Evolutionary conservation across 495 filamentous ascomycete genomes (phyloP).

Genomic region (Penicillium paradoxum): DNA sequence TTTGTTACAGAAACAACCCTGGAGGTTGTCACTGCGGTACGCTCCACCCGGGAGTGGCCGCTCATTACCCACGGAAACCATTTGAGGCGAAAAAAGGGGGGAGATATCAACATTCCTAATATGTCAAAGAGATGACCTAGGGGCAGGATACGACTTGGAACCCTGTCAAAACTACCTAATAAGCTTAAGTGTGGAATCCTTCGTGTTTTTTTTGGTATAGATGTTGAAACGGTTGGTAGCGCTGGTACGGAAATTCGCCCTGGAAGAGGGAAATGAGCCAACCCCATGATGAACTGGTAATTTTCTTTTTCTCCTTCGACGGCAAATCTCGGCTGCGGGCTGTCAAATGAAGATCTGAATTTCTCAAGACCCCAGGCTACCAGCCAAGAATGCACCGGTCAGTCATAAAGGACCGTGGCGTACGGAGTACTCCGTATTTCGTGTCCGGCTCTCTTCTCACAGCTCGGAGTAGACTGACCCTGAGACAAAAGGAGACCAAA

Average conservation of each 20-base stretch:
- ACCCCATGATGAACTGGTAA: neutral
- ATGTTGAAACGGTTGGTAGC: no score
- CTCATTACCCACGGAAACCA: slow-evolving; percentile 7
- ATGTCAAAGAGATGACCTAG: no score
- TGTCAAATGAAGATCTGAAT: neutral
- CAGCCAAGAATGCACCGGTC: neutral
- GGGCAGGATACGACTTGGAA: no score
- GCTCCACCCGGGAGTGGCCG: slow-evolving; percentile 15
- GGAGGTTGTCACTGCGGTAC: neutral
- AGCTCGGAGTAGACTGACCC: neutral
- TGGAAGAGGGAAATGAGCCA: slow-evolving; percentile 1
- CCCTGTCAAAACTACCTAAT: no score
- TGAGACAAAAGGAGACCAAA: neutral
- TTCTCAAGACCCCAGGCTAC: neutral
- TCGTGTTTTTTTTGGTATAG: neutral
- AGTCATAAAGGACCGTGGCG: slow-evolving; percentile 3
- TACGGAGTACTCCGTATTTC: neutral
- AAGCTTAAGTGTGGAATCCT: neutral
- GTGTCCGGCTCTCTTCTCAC: no score
- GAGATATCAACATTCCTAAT: neutral
- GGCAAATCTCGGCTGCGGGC: neutral
- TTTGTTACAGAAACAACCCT: neutral
- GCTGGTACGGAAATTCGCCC: neutral
- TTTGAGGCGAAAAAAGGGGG: neutral
- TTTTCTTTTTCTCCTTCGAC: neutral